Evolutionary conservation across 768 basidiomycete genomes (phyloP).

Genomic region (Rubroboletus satanas): DNA sequence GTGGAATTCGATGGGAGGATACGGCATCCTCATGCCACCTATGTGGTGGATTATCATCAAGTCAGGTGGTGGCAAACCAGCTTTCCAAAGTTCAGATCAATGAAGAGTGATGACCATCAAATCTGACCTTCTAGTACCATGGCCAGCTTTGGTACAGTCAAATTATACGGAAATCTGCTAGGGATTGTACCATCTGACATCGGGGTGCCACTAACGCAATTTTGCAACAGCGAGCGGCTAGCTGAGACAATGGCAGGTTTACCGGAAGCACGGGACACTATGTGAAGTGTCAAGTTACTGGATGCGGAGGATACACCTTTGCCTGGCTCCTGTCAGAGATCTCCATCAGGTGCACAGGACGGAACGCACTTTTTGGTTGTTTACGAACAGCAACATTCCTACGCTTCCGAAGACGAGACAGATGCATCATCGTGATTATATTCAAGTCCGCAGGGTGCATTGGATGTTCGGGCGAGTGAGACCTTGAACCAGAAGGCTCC

Average conservation of each 20-base stretch:
- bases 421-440: constrained; percentile 17
- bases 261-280: constrained; percentile 56
- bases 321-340: constrained; percentile 13
- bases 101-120: not conserved
- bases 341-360: not conserved
- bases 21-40: constrained; percentile 33
- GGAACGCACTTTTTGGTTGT: constrained; percentile 21
- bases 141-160: constrained; percentile 47
- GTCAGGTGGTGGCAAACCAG: constrained; percentile 63
- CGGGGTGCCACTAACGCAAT: not conserved
- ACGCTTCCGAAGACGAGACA: constrained; percentile 16
- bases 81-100: constrained; percentile 37
- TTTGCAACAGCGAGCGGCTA: constrained; percentile 43
- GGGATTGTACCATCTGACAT: not conserved
- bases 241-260: constrained; percentile 63
- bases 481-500: constrained; percentile 62
- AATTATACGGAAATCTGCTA: constrained; percentile 21
- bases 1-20: constrained; percentile 57
- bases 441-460: constrained; percentile 10
- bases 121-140: constrained; percentile 56
- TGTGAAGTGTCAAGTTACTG: constrained; percentile 43
- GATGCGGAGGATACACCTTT: constrained; percentile 7
- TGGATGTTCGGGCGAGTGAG: constrained; percentile 49
- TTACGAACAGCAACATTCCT: constrained; percentile 27
- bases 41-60: constrained; percentile 72